A percentile compares a stretch with the other conserved stretches of the same genome.
These are phyloP conservation scores for Xylaria cubensis DNA, from an alignment of 495 filamentous ascomycete genomes.

Conservation along the genomic window DNA sequence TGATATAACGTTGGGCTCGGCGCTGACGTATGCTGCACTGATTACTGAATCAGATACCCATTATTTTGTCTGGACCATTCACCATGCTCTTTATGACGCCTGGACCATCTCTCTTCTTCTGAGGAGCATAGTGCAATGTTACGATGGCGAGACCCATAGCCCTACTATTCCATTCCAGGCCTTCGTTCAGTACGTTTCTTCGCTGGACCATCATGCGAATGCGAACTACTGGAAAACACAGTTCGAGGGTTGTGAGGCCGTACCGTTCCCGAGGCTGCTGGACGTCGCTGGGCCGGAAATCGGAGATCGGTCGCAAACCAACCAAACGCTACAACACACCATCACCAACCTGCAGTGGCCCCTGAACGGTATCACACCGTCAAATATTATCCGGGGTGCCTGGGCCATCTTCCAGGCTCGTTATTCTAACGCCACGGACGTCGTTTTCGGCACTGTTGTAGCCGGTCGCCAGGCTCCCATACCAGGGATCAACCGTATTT, in stretches of 20 bases:
- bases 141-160: no score
- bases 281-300: no score
- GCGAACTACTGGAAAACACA: conserved; percentile 14
- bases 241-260: conserved; percentile 29
- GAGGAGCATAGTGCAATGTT: no score
- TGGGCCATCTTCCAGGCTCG: conserved; percentile 46
- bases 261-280: conserved; percentile 42
- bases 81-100: conserved; percentile 71
- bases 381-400: conserved; percentile 44
- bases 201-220: no score
- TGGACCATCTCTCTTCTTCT: conserved; percentile 51
- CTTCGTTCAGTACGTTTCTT: no score
- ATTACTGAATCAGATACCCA: background rate
- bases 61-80: conserved; percentile 62
- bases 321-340: conserved; percentile 28
- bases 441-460: conserved; percentile 63
- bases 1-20: conserved; percentile 14
- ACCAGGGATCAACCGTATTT: conserved; percentile 51
- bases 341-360: conserved; percentile 26
- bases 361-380: conserved; percentile 30
- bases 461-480: conserved; percentile 56
- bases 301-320: conserved; percentile 29
- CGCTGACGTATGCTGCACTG: background rate
- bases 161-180: no score
- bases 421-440: conserved; percentile 42